Base-by-base conservation (phyloP, 1,284 basidiomycete genomes). In the Inonotus hispidus region DNA sequence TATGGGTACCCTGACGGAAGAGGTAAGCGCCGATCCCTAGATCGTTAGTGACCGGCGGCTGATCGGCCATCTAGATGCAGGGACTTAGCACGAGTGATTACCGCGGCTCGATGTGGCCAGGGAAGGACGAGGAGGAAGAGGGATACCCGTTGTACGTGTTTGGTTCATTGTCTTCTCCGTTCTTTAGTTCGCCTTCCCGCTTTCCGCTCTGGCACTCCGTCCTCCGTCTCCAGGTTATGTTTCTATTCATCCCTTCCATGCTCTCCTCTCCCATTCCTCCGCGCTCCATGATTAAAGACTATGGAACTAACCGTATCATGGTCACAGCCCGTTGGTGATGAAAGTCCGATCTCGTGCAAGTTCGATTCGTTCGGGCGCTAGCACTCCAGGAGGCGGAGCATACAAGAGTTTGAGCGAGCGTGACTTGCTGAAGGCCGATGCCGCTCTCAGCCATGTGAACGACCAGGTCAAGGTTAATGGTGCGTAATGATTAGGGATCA, bases 1-100 rank as follows among this genome's bases (percentile, higher is more conserved):
- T 76, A 80, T 95, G 65, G 94, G 92, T n/a, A 98, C 95, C 16
- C 78, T 98, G 61, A 96, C 93, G 1, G 93, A 95, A 75, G 91
- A 95, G 61, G 61, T 62, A 53, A 32, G 78, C 87, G n/a, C 67
- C 6, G 23, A 7, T 7, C 41, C 47, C 5, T 50, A 8, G 14
- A 23, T 54, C 29, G n/a, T 56, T 29, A n/a, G 19, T 1, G 45
- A 3, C 19, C 23, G 10, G 13, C 32, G 7, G n/a, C 7, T 52
- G 50, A 52, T 52, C 3, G 50, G 43, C 21, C 25, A n/a, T 55
- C 16, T 37, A 62, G 87, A 95, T 97, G 94, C 89, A 96, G 71
- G 76, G 80, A 45, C 78, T 97, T 54, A 78, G 80, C 37, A 96
- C 95, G 23, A 93, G 89, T 66, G 94, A 97, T 71, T 96, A 96